Conservation (phyloP, 139 green algal genomes). For the Picochlorum costavermella region DNA sequence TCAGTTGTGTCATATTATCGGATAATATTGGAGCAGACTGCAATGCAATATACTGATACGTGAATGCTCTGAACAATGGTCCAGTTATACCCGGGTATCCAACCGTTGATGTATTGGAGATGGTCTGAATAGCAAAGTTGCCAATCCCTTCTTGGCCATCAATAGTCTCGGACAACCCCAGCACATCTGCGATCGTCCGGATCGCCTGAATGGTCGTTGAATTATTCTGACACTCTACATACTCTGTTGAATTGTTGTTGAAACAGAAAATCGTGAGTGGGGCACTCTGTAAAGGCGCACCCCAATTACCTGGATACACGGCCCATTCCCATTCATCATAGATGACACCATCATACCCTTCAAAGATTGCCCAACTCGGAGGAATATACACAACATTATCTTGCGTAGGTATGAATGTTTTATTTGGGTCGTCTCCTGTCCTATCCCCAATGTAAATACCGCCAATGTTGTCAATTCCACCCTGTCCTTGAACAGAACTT, state of each 20-base stretch:
- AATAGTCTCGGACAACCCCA: not conserved
- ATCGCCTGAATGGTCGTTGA: not conserved
- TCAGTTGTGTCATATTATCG: not conserved
- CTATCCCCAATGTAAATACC: conserved; percentile 21
- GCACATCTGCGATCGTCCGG: not conserved
- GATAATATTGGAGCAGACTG: not conserved
- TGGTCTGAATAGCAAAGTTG: not conserved
- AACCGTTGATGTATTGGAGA: not conserved
- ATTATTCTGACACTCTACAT: not conserved
- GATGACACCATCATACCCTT: not conserved
- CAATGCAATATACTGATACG: conserved; percentile 8
- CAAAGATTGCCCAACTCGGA: not conserved
- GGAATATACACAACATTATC: conserved; percentile 15
- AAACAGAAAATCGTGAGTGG: conserved; percentile 9
- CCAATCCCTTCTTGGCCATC: not conserved
- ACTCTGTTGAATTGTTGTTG: not conserved
- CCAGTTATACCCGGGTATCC: conserved; percentile 5
- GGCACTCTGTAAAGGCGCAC: not conserved
- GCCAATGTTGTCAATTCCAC: conserved; percentile 19
- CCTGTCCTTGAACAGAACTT: not conserved
- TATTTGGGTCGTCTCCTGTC: not conserved
- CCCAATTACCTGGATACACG: conserved; percentile 23
- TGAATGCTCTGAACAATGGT: conserved; percentile 9
- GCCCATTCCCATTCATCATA: conserved; percentile 13
- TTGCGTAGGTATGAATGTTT: conserved; percentile 10